Evolutionary conservation across 495 filamentous ascomycete genomes (phyloP).

Genomic region (Hypoxylon fragiforme): DNA sequence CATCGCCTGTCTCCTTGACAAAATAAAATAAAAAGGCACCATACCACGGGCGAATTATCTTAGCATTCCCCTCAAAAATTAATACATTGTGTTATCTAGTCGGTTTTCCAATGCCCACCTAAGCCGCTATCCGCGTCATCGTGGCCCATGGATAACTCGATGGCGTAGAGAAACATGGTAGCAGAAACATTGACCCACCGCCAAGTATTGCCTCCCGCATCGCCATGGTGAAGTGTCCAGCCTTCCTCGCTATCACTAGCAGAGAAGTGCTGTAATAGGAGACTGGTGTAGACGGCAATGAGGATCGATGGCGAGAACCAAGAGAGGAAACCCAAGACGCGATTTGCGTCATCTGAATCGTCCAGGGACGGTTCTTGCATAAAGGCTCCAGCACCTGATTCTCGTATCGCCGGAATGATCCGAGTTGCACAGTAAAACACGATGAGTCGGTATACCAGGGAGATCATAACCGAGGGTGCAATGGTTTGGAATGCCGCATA

Average conservation of each 20-base stretch:
- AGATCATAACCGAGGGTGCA: conserved; percentile 92
- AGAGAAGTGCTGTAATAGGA: conserved; percentile 93
- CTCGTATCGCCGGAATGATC: conserved; percentile 90
- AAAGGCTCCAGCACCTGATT: conserved; percentile 78
- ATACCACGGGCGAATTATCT: conserved; percentile 20
- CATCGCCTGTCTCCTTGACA: conserved; percentile 9
- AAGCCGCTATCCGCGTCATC: conserved; percentile 70
- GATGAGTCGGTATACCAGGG: conserved; percentile 85
- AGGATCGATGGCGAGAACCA: conserved; percentile 93
- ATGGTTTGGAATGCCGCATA: conserved; percentile 88
- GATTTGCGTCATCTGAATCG: conserved; percentile 79
- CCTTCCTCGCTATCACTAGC: conserved; percentile 70
- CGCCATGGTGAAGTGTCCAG: conserved; percentile 79
- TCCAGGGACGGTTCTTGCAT: conserved; percentile 82
- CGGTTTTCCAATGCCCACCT: conserved; percentile 87
- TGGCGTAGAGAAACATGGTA: conserved; percentile 85
- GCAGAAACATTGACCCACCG: conserved; percentile 88
- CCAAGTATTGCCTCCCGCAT: conserved; percentile 82
- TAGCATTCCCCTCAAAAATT: conserved; percentile 20
- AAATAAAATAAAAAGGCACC: no score
- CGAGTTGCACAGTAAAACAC: conserved; percentile 95
- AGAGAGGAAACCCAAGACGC: conserved; percentile 76
- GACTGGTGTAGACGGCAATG: conserved; percentile 93
- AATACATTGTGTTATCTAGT: conserved; percentile 55
- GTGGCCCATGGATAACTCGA: conserved; percentile 83